Evolutionary conservation across 2,329 filamentous ascomycete genomes (phyloP).

Genomic region (Aureobasidium sp.): DNA sequence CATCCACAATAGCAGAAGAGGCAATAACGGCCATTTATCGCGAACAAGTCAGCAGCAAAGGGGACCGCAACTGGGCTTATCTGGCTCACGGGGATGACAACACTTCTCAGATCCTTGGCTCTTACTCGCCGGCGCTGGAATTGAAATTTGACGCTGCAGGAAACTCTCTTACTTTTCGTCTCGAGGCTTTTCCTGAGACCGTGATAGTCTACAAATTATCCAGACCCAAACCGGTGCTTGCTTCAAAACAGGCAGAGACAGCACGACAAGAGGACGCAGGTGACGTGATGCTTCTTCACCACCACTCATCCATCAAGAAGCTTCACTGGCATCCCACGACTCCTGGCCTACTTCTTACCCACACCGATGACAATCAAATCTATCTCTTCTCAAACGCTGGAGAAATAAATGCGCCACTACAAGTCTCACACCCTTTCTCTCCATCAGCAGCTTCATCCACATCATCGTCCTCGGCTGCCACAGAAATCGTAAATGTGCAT

Average conservation of each 20-base stretch:
- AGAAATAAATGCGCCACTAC: slow-evolving; percentile 20
- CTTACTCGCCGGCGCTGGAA: slow-evolving; percentile 22
- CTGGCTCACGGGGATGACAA: slow-evolving; percentile 25
- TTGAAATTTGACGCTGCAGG: neutral
- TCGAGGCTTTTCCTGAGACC: slow-evolving; percentile 2
- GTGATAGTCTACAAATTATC: slow-evolving; percentile 23
- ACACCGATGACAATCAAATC: slow-evolving; percentile 34
- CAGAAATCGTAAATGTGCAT: slow-evolving; percentile 7
- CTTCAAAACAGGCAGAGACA: neutral
- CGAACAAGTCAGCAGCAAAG: slow-evolving; percentile 20
- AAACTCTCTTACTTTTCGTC: neutral
- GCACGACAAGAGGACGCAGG: slow-evolving; percentile 27
- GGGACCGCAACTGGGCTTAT: slow-evolving; percentile 26
- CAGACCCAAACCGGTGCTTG: neutral
- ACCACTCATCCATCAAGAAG: slow-evolving; percentile 38
- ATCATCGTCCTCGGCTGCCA: slow-evolving; percentile 12
- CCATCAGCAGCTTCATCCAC: slow-evolving; percentile 17
- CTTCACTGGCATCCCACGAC: slow-evolving; percentile 39
- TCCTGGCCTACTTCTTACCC: slow-evolving; percentile 35
- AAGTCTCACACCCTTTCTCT: slow-evolving; percentile 14
- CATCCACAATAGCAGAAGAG: slow-evolving; percentile 17
- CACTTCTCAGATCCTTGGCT: slow-evolving; percentile 25
- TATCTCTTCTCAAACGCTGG: slow-evolving; percentile 33
- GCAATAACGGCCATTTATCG: slow-evolving; percentile 19
- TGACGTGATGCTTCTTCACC: slow-evolving; percentile 37